Percentiles rank a stretch among this genome's conserved stretches.
Conservation (phyloP, 306 rosid genomes). For the Medicago lupulina region DNA sequence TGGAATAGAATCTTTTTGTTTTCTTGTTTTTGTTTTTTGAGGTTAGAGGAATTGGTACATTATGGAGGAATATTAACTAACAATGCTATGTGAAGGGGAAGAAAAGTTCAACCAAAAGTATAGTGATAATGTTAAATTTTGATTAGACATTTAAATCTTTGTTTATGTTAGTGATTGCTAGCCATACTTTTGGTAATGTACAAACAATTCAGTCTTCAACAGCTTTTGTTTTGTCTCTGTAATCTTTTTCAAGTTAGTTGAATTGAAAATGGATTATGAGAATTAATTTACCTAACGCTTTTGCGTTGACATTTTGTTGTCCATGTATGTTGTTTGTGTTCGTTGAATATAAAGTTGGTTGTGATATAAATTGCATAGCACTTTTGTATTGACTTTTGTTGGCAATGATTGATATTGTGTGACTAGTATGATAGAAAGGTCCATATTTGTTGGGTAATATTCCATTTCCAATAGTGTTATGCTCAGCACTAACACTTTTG, state of each 20-base stretch:
- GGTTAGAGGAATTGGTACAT: conserved; percentile 35
- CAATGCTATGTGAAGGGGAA: conserved; percentile 43
- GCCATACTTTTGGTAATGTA: conserved; percentile 37
- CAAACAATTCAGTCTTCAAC: conserved; percentile 42
- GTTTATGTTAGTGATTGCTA: conserved; percentile 40
- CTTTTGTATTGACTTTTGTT: conserved; percentile 44
- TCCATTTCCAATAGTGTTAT: conserved; percentile 36
- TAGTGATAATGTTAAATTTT: conserved; percentile 18
- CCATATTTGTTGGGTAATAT: conserved; percentile 42
- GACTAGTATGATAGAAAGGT: conserved; percentile 36
- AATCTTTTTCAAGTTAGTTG: conserved; percentile 26
- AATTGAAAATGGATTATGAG: conserved; percentile 40
- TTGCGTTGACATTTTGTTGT: conserved; percentile 49
- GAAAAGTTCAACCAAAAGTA: conserved; percentile 42
- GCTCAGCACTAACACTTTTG: conserved; percentile 36
- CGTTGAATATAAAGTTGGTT: conserved; percentile 33
- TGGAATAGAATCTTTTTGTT: neutral
- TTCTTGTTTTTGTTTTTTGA: neutral
- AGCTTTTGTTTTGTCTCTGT: conserved; percentile 18
- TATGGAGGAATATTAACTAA: conserved; percentile 47
- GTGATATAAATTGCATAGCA: conserved; percentile 19
- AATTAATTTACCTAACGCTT: conserved; percentile 35
- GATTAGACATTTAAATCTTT: conserved; percentile 32
- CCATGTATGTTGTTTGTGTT: conserved; percentile 12
- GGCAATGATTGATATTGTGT: conserved; percentile 36